Percentiles rank a stretch among this genome's conserved stretches.
phyloP scores from a whole-genome alignment of 2,329 filamentous ascomycete species.

The Epicoccum nigrum region DNA sequence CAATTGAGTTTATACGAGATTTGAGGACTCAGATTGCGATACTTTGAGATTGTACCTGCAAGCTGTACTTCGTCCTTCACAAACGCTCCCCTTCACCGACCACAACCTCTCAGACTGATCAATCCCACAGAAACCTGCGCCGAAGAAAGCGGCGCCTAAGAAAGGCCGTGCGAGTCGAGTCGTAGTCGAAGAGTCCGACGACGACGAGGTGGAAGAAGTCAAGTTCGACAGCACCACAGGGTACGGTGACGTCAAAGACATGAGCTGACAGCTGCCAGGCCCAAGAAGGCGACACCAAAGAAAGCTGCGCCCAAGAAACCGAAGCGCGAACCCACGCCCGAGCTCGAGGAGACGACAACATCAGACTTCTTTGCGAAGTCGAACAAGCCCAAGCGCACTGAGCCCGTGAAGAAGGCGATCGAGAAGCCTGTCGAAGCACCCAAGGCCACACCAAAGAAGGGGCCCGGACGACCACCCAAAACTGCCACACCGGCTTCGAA shows the following conservation, averaged over 20 bases:
- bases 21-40: no score
- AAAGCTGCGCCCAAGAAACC: constrained; percentile 64
- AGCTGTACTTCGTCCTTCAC: no score
- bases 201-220: constrained; percentile 59
- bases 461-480: constrained; percentile 40
- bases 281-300: constrained; percentile 57
- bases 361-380: constrained; percentile 68
- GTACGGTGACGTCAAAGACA: constrained; percentile 11
- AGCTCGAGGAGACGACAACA: constrained; percentile 64
- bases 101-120: constrained; percentile 14
- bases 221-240: constrained; percentile 26
- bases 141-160: constrained; percentile 49
- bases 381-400: constrained; percentile 60
- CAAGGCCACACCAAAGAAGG: constrained; percentile 46
- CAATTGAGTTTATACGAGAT: neutral
- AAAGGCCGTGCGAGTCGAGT: constrained; percentile 48
- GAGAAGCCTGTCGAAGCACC: constrained; percentile 34
- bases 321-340: constrained; percentile 56
- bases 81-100: no score
- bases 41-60: no score
- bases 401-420: constrained; percentile 43
- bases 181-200: constrained; percentile 78
- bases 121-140: constrained; percentile 29
- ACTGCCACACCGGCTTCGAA: constrained; percentile 44
- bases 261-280: constrained; percentile 37